Evolutionary conservation across 2,329 filamentous ascomycete species (phyloP).

Genomic region (Xylaria hypoxylon): DNA sequence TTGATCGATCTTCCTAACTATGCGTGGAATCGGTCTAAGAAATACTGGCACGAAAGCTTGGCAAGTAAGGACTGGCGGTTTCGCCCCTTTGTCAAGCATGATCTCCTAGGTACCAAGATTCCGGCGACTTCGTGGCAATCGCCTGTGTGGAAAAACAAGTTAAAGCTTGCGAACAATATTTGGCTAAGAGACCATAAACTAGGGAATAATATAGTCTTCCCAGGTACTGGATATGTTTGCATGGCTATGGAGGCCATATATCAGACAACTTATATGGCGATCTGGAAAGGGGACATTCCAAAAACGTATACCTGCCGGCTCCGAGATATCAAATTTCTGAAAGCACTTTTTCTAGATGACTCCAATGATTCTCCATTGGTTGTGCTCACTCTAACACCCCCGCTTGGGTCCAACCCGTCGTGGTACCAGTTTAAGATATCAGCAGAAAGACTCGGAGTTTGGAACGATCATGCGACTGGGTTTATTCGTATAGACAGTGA

Average conservation of each 20-base stretch:
- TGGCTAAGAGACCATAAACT: constrained; percentile 59
- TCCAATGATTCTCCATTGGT: not conserved
- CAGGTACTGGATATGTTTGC: constrained; percentile 9
- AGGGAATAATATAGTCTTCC: constrained; percentile 19
- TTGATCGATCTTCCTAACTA: constrained; percentile 41
- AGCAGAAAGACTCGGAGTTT: not conserved
- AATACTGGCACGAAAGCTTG: constrained; percentile 34
- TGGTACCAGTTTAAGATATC: constrained; percentile 16
- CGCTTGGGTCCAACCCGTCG: not conserved
- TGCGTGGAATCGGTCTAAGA: constrained; percentile 34
- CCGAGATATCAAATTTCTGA: constrained; percentile 14
- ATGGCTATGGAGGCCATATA: constrained; percentile 28
- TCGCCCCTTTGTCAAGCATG: constrained; percentile 25
- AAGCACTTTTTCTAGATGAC: constrained; percentile 3
- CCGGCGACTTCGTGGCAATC: constrained; percentile 18
- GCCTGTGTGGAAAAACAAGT: constrained; percentile 24
- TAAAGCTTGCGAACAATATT: constrained; percentile 42
- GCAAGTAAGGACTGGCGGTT: constrained; percentile 32
- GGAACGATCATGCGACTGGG: constrained; percentile 7
- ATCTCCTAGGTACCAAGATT: constrained; percentile 29
- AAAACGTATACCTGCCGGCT: not conserved
- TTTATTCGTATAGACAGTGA: constrained; percentile 8
- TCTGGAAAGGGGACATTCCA: not conserved
- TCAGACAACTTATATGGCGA: constrained; percentile 8
- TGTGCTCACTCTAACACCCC: constrained; percentile 2